Percentiles rank a stretch among this genome's conserved stretches.
phyloP scores from a whole-genome alignment of 768 basidiomycete species.

The Rhizopogon roseolus region DNA sequence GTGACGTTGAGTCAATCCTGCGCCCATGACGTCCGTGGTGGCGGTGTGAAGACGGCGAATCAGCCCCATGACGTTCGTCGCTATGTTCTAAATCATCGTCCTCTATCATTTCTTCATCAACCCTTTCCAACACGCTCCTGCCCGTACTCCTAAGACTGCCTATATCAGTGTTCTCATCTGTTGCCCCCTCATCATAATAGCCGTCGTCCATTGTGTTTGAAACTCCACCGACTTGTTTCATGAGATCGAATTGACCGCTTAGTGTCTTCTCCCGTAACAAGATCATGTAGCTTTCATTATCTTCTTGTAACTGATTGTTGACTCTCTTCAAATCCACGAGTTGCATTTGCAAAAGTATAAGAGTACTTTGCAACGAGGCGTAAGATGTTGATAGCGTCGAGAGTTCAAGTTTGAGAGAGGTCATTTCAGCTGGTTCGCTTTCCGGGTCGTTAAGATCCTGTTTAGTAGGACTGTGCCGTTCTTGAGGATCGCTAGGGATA shows the following conservation, averaged over 20 bases:
- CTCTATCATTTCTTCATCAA: conserved; percentile 47
- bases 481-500: conserved; percentile 19
- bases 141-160: conserved; percentile 53
- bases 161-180: conserved; percentile 39
- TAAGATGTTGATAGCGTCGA: conserved; percentile 86
- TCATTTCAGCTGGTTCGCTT: conserved; percentile 84
- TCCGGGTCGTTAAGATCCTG: conserved; percentile 61
- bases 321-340: conserved; percentile 83
- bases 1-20: conserved; percentile 48
- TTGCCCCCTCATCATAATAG: conserved; percentile 21
- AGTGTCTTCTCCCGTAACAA: conserved; percentile 88
- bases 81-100: conserved; percentile 39
- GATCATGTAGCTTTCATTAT: conserved; percentile 97
- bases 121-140: conserved; percentile 56
- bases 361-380: conserved; percentile 74
- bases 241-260: conserved; percentile 79
- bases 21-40: conserved; percentile 42
- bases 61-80: conserved; percentile 32
- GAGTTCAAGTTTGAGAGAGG: conserved; percentile 75
- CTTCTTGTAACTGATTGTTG: conserved; percentile 86
- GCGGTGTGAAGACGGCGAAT: conserved; percentile 36
- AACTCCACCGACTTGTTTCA: conserved; percentile 58
- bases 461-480: conserved; percentile 19
- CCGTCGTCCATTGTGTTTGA: conserved; percentile 36
- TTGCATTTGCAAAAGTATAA: conserved; percentile 81